Base-by-base conservation (phyloP, 2,329 filamentous ascomycete genomes). In the Beauveria bassiana region DNA sequence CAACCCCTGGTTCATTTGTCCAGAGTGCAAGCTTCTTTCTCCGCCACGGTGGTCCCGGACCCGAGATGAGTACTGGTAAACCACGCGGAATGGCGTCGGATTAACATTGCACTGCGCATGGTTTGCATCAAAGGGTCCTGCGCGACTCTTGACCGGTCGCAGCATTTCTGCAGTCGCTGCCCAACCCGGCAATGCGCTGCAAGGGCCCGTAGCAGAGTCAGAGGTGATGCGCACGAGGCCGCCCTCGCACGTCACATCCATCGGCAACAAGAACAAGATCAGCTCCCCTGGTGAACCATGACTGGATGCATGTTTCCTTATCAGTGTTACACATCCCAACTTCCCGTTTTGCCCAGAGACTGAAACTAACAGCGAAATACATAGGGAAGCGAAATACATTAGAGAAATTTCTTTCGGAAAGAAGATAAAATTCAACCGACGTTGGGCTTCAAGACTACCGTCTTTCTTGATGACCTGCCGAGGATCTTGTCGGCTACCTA, bases 61-160 rank as follows among this genome's bases (percentile, higher is more conserved):
- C 38, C n/a, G 31, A 55, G 14, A 55, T 22, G 22, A 55, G 12
- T 38, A 38, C 34, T 20, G 12, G 24, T 31, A 38, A 24, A 51
- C n/a, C 22, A 20, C 46, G 46, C 22, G 40, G n/a, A 51, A 24
- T 43, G 56, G 46, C 24, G 56, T 43, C 46, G 38, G 49, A 59
- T 59, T 34, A 28, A 52, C 47, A 59, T 31, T 52, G 38, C 57
- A 46, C 47, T 52, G 34, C 34, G 12, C 34, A 38, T 38, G 45
- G 57, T 46, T 59, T 52, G 47, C 57, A 51, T 52, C 56, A 14
- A 59, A 59, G 34, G 9, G 56, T 12, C 47, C 47, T 45, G 47
- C 57, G 31, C 47, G 24, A 45, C 24, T 59, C 57, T 59, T 59
- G 57, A 51, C 57, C 38, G 47, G 28, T 59, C 26, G 22, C 34